Conservation (phyloP, 768 basidiomycete genomes). For the Xerocomellus dryophilus region DNA sequence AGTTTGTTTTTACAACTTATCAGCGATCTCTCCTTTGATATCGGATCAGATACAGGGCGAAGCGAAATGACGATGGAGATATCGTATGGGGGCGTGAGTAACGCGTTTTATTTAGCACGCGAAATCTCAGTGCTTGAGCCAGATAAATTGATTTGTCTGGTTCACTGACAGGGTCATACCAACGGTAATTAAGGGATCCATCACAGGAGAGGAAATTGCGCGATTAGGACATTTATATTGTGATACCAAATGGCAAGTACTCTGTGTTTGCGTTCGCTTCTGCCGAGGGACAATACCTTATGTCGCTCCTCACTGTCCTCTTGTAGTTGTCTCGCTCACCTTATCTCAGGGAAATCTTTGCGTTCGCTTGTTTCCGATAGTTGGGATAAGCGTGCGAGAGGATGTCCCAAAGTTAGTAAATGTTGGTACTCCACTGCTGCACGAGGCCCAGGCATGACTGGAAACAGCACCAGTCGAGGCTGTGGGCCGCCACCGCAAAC, state of each 20-base stretch:
- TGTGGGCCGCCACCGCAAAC: not conserved
- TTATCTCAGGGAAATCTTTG: not conserved
- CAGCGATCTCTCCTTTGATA: not conserved
- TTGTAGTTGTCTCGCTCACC: not conserved
- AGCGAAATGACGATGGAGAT: constrained; percentile 56
- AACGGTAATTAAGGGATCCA: constrained; percentile 5
- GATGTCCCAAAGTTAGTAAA: not conserved
- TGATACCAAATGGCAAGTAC: not conserved
- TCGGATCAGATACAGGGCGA: constrained; percentile 50
- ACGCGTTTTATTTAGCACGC: constrained; percentile 17
- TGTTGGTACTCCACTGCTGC: not conserved
- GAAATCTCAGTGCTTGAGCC: constrained; percentile 28
- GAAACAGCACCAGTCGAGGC: not conserved
- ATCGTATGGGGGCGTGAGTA: constrained; percentile 66
- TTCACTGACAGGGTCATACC: too few species aligned
- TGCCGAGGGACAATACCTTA: not conserved
- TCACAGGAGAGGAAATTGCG: not conserved
- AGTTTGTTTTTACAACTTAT: constrained; percentile 14
- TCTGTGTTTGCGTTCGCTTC: not conserved
- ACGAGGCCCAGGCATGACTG: constrained; percentile 3
- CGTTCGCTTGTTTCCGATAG: not conserved
- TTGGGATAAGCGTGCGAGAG: not conserved
- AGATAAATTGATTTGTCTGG: not conserved
- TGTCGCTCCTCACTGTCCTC: not conserved
- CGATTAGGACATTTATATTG: not conserved